These are phyloP conservation scores for Austropuccinia psidii DNA, from an alignment of 1,284 basidiomycete genomes.

Conservation along the genomic window DNA sequence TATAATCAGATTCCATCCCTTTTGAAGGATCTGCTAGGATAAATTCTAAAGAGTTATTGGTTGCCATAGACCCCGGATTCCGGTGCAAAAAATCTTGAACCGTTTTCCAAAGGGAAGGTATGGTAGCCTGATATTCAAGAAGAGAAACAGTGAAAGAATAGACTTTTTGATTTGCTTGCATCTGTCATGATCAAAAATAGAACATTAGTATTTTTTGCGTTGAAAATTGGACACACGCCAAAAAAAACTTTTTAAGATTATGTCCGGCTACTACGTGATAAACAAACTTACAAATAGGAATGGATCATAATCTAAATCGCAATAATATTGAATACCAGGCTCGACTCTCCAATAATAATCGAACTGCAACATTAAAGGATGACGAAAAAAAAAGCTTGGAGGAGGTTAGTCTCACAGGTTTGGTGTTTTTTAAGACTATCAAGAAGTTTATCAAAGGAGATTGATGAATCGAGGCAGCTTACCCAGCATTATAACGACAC, in stretches of 20 bases:
- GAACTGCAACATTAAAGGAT: conserved; percentile 52
- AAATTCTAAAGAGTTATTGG: conserved; percentile 66
- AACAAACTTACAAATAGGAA: conserved; percentile 52
- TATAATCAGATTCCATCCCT: conserved; percentile 54
- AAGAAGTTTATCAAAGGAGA: not conserved
- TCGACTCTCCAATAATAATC: conserved; percentile 89
- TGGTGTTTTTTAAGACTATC: conserved; percentile 65
- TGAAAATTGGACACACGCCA: conserved; percentile 15
- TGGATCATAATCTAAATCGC: conserved; percentile 70
- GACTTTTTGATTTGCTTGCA: conserved; percentile 35
- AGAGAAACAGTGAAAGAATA: conserved; percentile 69
- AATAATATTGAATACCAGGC: conserved; percentile 68
- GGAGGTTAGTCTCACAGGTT: conserved; percentile 29
- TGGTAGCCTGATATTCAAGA: conserved; percentile 68
- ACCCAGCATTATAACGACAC: conserved; percentile 91
- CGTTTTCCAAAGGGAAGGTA: conserved; percentile 65
- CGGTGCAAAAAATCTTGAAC: conserved; percentile 62
- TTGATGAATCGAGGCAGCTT: conserved; percentile 50
- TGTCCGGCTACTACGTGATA: conserved; percentile 53
- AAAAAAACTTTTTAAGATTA: conserved; percentile 37
- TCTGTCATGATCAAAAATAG: too few relatives aligned
- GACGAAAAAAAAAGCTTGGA: conserved; percentile 41
- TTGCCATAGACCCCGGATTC: conserved; percentile 61
- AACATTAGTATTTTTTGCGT: not conserved
- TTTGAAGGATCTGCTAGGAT: conserved; percentile 64